A percentile compares a stretch with the other conserved stretches of the same genome.
Conservation (phyloP, 352 stramenopile genomes). For the Phytopythium mirpurense region DNA sequence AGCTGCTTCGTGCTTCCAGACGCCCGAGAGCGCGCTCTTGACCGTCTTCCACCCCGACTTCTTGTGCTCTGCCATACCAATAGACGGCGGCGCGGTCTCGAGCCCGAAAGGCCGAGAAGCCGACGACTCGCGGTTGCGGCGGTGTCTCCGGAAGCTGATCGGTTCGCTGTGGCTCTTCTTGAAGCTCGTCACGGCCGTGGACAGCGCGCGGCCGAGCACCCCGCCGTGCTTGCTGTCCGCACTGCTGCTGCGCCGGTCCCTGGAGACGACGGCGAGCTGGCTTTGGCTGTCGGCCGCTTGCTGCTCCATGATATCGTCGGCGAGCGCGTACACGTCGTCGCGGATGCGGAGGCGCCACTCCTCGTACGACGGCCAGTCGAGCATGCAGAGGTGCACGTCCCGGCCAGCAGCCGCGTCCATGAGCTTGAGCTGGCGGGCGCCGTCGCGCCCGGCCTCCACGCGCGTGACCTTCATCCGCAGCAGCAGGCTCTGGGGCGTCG, state of each 20-base stretch:
- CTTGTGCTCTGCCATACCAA: not conserved
- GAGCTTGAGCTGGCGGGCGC: constrained; percentile 20
- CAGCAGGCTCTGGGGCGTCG: constrained; percentile 25
- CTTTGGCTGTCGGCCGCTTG: not conserved
- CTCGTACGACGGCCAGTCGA: constrained; percentile 11
- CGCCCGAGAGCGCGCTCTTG: constrained; percentile 4
- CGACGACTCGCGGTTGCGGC: not conserved
- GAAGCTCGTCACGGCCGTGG: constrained; percentile 5
- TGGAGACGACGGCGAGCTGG: not conserved
- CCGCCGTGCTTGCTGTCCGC: not conserved
- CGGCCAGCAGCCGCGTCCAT: constrained; percentile 4
- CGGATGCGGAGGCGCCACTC: constrained; percentile 5
- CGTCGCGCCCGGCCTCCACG: constrained; percentile 8
- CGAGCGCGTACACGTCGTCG: constrained; percentile 8
- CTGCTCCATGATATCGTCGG: constrained; percentile 4
- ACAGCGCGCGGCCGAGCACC: not conserved
- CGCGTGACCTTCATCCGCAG: constrained; percentile 18
- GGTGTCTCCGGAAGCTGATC: not conserved
- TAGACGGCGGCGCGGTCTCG: not conserved
- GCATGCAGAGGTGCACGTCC: constrained; percentile 22
- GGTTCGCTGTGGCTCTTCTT: constrained; percentile 6
- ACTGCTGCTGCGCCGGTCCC: not conserved
- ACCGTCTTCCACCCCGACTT: constrained; percentile 7
- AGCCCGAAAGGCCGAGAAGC: too few species aligned
- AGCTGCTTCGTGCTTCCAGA: constrained; percentile 6